A percentile compares a stretch with the other conserved stretches of the same genome.
Evolutionary conservation across 495 filamentous ascomycete genomes (phyloP).

Genomic region (Lasiosphaeris hirsuta): DNA sequence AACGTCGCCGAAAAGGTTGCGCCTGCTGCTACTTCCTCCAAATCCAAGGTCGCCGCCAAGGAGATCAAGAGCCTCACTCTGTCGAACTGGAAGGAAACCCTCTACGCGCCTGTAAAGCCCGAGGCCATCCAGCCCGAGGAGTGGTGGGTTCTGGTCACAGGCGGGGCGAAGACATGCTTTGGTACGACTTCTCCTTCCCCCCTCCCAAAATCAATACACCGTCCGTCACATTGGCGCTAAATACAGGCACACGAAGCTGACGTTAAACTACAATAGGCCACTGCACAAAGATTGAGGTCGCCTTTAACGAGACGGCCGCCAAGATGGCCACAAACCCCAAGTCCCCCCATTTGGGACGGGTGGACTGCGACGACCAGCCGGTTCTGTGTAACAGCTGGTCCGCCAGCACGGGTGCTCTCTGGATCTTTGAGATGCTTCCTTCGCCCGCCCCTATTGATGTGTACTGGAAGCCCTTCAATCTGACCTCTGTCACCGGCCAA

Average conservation of each 20-base stretch:
- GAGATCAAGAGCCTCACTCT: slow-evolving; percentile 60
- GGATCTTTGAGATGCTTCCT: slow-evolving; percentile 63
- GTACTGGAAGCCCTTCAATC: slow-evolving; percentile 59
- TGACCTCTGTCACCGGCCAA: slow-evolving; percentile 60
- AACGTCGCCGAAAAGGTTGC: slow-evolving; percentile 60
- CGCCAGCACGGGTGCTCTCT: slow-evolving; percentile 65
- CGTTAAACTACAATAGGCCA: slow-evolving; percentile 31
- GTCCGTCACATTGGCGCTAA: too few species aligned
- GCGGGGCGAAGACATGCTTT: slow-evolving; percentile 85
- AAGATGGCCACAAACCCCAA: slow-evolving; percentile 64
- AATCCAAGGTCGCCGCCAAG: slow-evolving; percentile 41
- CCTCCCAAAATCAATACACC: too few species aligned
- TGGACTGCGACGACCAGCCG: slow-evolving; percentile 76
- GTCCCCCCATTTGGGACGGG: slow-evolving; percentile 64
- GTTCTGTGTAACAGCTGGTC: slow-evolving; percentile 83
- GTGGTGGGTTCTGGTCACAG: slow-evolving; percentile 78
- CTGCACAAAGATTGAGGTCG: slow-evolving; percentile 45
- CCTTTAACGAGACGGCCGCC: slow-evolving; percentile 59
- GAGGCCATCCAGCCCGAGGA: slow-evolving; percentile 58
- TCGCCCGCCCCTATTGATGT: slow-evolving; percentile 57
- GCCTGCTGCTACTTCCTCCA: slow-evolving; percentile 37
- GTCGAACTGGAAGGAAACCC: slow-evolving; percentile 65
- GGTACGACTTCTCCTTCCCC: slow-evolving; percentile 39
- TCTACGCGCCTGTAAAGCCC: slow-evolving; percentile 60
- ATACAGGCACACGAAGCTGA: neutral